These are phyloP conservation scores for Selaginella moellendorffii DNA, from an alignment of 75 land plant species.

Conservation along the genomic window DNA sequence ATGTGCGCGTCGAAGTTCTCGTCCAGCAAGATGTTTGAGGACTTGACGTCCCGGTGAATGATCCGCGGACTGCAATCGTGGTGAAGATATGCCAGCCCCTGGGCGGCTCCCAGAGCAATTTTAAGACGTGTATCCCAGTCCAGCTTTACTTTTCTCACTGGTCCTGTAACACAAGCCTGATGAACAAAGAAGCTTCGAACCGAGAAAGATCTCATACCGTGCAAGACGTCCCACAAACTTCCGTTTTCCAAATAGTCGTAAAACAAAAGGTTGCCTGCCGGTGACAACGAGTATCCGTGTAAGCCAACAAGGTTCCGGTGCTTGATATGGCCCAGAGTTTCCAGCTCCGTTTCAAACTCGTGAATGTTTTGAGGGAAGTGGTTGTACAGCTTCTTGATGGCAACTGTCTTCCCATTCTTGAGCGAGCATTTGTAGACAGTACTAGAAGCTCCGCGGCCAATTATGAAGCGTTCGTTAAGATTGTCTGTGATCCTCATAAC, in stretches of 20 bases:
- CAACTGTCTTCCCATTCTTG: slow-evolving; percentile 84
- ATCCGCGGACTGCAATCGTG: slow-evolving; percentile 92
- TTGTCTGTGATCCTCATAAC: slow-evolving; percentile 93
- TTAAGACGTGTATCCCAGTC: slow-evolving; percentile 80
- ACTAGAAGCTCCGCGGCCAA: slow-evolving; percentile 92
- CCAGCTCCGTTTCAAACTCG: slow-evolving; percentile 88
- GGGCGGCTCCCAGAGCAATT: slow-evolving; percentile 87
- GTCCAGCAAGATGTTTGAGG: slow-evolving; percentile 86
- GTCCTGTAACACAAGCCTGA: slow-evolving; percentile 26
- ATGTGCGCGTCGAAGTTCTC: slow-evolving; percentile 78
- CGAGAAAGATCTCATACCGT: slow-evolving; percentile 47
- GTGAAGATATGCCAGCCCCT: slow-evolving; percentile 89
- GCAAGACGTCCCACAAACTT: slow-evolving; percentile 87
- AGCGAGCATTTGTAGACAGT: slow-evolving; percentile 91
- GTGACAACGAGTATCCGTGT: slow-evolving; percentile 82
- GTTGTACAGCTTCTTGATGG: slow-evolving; percentile 76
- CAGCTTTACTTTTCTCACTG: slow-evolving; percentile 64
- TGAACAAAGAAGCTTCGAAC: too few relatives aligned
- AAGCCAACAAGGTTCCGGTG: slow-evolving; percentile 86
- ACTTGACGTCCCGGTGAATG: slow-evolving; percentile 87
- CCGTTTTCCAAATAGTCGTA: slow-evolving; percentile 98
- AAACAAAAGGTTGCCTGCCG: slow-evolving; percentile 69
- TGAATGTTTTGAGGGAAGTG: slow-evolving; percentile 66
- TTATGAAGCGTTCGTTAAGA: slow-evolving; percentile 72
- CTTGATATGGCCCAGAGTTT: slow-evolving; percentile 85